A percentile compares a stretch with the other conserved stretches of the same genome.
Evolutionary conservation across 2,329 filamentous ascomycete genomes (phyloP).

Genomic region (Canariomyces notabilis): DNA sequence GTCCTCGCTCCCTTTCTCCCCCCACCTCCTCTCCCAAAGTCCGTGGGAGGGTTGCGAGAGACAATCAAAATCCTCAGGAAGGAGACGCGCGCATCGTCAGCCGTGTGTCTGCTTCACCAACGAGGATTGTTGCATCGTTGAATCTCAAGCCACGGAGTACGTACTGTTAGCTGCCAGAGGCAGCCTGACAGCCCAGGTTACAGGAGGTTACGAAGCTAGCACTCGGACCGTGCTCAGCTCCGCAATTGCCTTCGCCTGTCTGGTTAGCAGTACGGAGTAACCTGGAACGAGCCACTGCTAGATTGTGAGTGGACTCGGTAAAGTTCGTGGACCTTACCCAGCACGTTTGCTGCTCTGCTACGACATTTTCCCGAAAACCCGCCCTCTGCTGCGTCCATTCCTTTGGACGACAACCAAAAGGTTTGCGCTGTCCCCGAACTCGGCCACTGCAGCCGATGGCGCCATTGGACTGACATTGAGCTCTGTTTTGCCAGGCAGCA

Average conservation of each 20-base stretch:
- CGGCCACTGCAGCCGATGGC: background rate
- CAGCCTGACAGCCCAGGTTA: no score
- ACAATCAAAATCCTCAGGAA: background rate
- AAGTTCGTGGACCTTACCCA: constrained; percentile 12
- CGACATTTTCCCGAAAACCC: constrained; percentile 22
- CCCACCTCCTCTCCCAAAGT: constrained; percentile 3
- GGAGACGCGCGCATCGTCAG: constrained; percentile 1
- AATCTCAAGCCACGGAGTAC: background rate
- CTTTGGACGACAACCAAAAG: constrained; percentile 12
- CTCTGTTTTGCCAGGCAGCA: constrained; percentile 11
- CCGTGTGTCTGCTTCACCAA: background rate
- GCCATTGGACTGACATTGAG: constrained; percentile 6
- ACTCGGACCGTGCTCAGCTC: constrained; percentile 17
- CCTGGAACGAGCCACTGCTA: no score
- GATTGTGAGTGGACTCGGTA: constrained; percentile 14
- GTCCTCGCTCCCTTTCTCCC: constrained; percentile 18
- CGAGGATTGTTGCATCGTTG: background rate
- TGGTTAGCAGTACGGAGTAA: no score
- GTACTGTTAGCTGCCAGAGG: background rate
- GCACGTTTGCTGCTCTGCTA: constrained; percentile 8
- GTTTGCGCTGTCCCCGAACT: constrained; percentile 13
- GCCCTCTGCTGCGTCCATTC: constrained; percentile 15
- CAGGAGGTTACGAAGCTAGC: constrained; percentile 11
- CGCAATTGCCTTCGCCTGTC: constrained; percentile 12
- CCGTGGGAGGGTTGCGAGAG: constrained; percentile 9